Evolutionary conservation across 2,329 filamentous ascomycete genomes (phyloP), one percentile per base, ranked within the genome.

Genomic region (Thermomyces lanuginosus): DNA sequence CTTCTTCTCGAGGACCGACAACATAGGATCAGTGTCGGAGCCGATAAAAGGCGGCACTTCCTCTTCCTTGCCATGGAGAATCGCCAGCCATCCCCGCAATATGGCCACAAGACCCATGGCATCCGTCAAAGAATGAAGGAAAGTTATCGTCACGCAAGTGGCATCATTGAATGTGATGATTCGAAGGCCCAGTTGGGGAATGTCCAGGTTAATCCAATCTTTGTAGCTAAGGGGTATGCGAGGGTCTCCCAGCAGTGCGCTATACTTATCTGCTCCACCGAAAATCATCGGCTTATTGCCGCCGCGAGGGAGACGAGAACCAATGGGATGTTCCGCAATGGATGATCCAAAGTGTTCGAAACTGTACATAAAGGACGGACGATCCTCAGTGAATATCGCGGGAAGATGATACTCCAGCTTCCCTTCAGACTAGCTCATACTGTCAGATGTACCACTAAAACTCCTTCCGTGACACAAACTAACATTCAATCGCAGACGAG

Each of bases 101-200:
- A 69, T 42, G 1, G 45, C 51, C 2, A 43, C 37, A 16, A 49
- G 48, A 3, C 60, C 63, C 36, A 61, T 48, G 3, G 48, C 58
- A 33, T 68, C 64, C 31, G 57, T 55, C 4, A 65, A 39, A 0
- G 55, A 56, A 38, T 69, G 66, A 2, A 58, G 54, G 44, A 53
- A 64, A 2, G 46, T 44, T 1, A 69, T 34, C 0, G 51, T 48
- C 2, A 69, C 45, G 0, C 69, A 39, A 0, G 65, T 69, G 0
- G 60, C 58, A 30, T 70, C 58, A 3, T 36, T 39, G 37, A 69
- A 69, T 0, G 54, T 53, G 3, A 56, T 53, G 21, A 68, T 45
- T 33, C 64, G 60, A 4, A 69, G 42, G 3, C 52, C 51, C 4
- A 69, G 38, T 36, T 60, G 57, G 1, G 63, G 63, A 11, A 37